Evolutionary conservation across 2,329 filamentous ascomycete species (phyloP).

Genomic region (Curvularia verruculosa): DNA sequence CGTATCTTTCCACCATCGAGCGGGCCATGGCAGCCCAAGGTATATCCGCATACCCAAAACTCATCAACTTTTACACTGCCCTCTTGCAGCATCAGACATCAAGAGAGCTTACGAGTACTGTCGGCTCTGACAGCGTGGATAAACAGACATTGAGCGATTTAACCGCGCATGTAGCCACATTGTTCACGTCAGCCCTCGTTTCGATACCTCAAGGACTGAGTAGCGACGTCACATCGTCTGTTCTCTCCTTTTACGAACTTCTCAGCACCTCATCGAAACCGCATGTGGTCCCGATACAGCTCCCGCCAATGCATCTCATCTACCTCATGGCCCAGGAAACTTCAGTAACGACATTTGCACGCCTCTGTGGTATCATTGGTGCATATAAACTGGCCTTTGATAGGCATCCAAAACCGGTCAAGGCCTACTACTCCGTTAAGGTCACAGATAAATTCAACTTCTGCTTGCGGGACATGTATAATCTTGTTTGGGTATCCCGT

Average conservation of each 20-base stretch:
- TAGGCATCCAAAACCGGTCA: slow-evolving; percentile 57
- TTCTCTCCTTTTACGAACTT: slow-evolving; percentile 72
- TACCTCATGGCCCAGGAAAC: slow-evolving; percentile 73
- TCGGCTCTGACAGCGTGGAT: slow-evolving; percentile 47
- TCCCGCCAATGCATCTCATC: slow-evolving; percentile 70
- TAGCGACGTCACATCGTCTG: slow-evolving; percentile 55
- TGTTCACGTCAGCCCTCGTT: slow-evolving; percentile 41
- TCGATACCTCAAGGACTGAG: slow-evolving; percentile 32
- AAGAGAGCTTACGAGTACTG: slow-evolving; percentile 37
- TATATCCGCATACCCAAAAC: slow-evolving; percentile 59
- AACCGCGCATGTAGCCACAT: slow-evolving; percentile 37
- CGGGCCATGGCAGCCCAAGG: slow-evolving; percentile 46
- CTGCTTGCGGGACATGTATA: slow-evolving; percentile 86
- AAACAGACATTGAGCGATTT: slow-evolving; percentile 45
- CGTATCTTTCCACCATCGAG: slow-evolving; percentile 52
- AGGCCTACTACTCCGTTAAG: slow-evolving; percentile 42
- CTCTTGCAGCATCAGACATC: slow-evolving; percentile 65
- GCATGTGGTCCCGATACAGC: slow-evolving; percentile 64
- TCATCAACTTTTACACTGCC: slow-evolving; percentile 71
- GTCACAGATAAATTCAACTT: slow-evolving; percentile 72
- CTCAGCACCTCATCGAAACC: slow-evolving; percentile 52
- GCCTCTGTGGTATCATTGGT: slow-evolving; percentile 72
- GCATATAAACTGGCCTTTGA: slow-evolving; percentile 78
- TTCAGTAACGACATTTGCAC: slow-evolving; percentile 68
- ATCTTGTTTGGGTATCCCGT: slow-evolving; percentile 77